These are phyloP conservation scores for Kluyveromyces sp. DNA, from an alignment of 1,139 yeast species.

Conservation along the genomic window DNA sequence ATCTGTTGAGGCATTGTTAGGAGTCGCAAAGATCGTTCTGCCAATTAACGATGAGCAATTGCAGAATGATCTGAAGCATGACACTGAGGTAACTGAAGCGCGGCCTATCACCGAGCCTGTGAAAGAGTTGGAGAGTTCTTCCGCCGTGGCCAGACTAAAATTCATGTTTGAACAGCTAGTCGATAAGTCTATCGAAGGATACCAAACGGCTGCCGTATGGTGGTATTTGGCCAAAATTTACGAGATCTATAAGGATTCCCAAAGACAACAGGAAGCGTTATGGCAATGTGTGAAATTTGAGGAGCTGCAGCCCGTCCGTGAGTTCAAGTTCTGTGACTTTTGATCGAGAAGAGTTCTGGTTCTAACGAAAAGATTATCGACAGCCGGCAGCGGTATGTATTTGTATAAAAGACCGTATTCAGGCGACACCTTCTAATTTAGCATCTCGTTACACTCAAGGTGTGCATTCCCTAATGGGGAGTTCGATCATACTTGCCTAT, in stretches of 20 bases:
- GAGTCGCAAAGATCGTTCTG: constrained; percentile 53
- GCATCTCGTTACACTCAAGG: not conserved
- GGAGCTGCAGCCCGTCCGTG: constrained; percentile 58
- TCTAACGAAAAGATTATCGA: too few species aligned
- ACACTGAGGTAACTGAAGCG: constrained; percentile 9
- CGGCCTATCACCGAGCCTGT: not conserved
- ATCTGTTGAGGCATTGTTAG: constrained; percentile 57
- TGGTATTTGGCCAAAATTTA: constrained; percentile 60
- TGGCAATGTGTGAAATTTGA: constrained; percentile 67
- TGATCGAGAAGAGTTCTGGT: constrained; percentile 10
- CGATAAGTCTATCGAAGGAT: constrained; percentile 41
- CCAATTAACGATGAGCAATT: constrained; percentile 18
- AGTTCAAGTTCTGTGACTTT: constrained; percentile 27
- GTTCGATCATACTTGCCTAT: not conserved
- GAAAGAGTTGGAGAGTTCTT: constrained; percentile 27
- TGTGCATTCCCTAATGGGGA: not conserved
- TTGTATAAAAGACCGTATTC: not conserved
- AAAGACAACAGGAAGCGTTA: constrained; percentile 46
- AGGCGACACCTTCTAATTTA: not conserved
- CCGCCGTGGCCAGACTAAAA: constrained; percentile 61
- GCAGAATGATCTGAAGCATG: constrained; percentile 13
- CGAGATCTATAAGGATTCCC: constrained; percentile 52
- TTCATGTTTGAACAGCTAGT: constrained; percentile 57
- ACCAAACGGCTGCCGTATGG: constrained; percentile 65
- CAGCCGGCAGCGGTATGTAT: too few species aligned